phyloP scores from a whole-genome alignment of 768 basidiomycete genomes.

The Phylloporus rhodoxanthus region DNA sequence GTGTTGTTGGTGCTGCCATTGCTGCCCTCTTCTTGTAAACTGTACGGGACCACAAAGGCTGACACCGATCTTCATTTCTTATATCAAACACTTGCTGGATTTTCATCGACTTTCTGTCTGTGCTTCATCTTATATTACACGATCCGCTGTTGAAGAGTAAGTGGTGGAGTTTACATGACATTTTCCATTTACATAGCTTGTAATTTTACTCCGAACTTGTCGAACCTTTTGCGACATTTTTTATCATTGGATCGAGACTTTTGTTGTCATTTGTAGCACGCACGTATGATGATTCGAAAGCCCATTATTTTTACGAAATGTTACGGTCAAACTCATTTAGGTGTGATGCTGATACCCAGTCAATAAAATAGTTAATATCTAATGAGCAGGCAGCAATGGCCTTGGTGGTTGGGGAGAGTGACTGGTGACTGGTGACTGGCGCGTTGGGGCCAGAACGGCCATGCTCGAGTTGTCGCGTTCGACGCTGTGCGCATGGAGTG shows the following conservation, averaged over 20 bases:
- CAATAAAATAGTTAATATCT: no score
- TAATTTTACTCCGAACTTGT: slow-evolving; percentile 1
- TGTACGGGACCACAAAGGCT: slow-evolving; percentile 2
- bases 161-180: neutral
- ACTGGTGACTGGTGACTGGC: no score
- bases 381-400: no score
- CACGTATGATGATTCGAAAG: neutral
- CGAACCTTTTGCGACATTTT: slow-evolving; percentile 2
- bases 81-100: slow-evolving; percentile 10
- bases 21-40: slow-evolving; percentile 36
- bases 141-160: slow-evolving; percentile 1
- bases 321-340: no score
- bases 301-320: no score
- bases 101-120: slow-evolving; percentile 5
- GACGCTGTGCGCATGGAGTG: no score
- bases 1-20: slow-evolving; percentile 29
- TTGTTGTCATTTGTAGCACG: neutral
- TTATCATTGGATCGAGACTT: neutral
- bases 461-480: no score
- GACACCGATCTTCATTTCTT: slow-evolving; percentile 17
- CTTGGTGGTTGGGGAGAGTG: no score
- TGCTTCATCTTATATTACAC: slow-evolving; percentile 17
- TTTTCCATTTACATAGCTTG: neutral
- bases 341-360: no score
- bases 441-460: no score